Evolutionary conservation across 2,329 filamentous ascomycete species (phyloP), one percentile per base, ranked within the genome.

Genomic region (Corinectria fuckeliana): DNA sequence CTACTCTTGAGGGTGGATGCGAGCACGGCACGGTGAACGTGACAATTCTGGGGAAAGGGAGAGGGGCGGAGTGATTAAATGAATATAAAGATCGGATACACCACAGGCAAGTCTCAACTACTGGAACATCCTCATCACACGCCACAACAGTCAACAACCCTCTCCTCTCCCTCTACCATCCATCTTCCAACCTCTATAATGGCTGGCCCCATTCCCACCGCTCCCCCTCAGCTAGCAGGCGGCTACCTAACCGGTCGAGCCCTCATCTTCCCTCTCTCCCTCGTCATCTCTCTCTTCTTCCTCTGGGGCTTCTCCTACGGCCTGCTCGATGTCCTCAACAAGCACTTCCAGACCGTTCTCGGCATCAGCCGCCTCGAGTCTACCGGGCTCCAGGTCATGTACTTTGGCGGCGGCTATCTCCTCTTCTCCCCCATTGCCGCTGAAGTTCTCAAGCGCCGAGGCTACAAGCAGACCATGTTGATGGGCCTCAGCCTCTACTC

Each of bases 401-500:
- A 84, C 70, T 84, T 84, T 64, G 82, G 81, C 86, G 91, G 63
- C 28, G 72, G 67, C 49, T 64, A 61, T 47, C 75, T 78, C 21
- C 76, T 78, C 39, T 73, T 78, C 30, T 79, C 80, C 36, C 76
- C 77, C 28, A 69, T 79, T 11, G 85, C 88, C 18, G 88, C 88
- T 47, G 83, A 79, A 72, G 78, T 91, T 65, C 81, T 91, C 9
- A 85, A 88, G 56, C 82, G 81, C 58, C 88, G 81, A 62, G 88
- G 88, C 30, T 91, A 89, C 74, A 83, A 86, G 55, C 82, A 82
- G 58, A 88, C 87, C 23, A 90, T 91, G 74, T 88, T 91, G 68
- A 82, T 85, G 65, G 87, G 90, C 36, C 80, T 92, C 3, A 78
- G 76, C 52, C 82, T 92, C 44, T 91, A 91, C 75, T 87, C 85